Conservation (phyloP, 345 rosid genomes). For the Populus ilicifolia region DNA sequence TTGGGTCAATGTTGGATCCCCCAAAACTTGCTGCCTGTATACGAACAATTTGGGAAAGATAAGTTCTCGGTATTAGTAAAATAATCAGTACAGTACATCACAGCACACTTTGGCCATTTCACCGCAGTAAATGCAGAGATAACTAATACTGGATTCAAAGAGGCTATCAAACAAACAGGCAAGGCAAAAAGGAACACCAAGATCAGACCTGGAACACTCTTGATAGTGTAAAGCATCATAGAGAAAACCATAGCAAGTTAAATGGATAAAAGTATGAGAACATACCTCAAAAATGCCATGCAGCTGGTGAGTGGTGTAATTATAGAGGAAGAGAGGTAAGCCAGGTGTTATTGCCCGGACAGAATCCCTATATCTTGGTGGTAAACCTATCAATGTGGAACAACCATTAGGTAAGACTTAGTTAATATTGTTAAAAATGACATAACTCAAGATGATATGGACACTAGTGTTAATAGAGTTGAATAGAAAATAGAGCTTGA, state of each 20-base stretch:
- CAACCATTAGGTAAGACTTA: slow-evolving; percentile 8
- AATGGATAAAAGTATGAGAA: not conserved
- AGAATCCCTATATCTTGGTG: slow-evolving; percentile 96
- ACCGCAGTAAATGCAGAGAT: not conserved
- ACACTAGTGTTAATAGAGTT: too few species aligned
- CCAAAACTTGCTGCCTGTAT: slow-evolving; percentile 88
- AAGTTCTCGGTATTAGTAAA: not conserved
- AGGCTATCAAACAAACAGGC: not conserved
- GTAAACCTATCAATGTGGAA: slow-evolving; percentile 55
- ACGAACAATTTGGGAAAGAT: slow-evolving; percentile 10
- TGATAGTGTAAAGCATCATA: not conserved
- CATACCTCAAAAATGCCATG: slow-evolving; percentile 98
- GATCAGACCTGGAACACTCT: not conserved
- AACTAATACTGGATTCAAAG: not conserved
- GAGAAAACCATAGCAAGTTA: not conserved
- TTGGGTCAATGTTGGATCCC: slow-evolving; percentile 94
- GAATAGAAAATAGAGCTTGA: not conserved
- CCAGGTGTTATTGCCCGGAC: slow-evolving; percentile 99
- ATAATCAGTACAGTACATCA: not conserved
- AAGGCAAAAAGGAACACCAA: not conserved
- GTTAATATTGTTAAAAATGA: not conserved
- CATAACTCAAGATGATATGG: not conserved
- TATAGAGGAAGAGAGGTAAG: slow-evolving; percentile 89
- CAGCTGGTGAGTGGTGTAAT: slow-evolving; percentile 93
- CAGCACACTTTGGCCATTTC: not conserved